phyloP scores from a whole-genome alignment of 139 green algal species.

The Mesotaenium endlicherianum region DNA sequence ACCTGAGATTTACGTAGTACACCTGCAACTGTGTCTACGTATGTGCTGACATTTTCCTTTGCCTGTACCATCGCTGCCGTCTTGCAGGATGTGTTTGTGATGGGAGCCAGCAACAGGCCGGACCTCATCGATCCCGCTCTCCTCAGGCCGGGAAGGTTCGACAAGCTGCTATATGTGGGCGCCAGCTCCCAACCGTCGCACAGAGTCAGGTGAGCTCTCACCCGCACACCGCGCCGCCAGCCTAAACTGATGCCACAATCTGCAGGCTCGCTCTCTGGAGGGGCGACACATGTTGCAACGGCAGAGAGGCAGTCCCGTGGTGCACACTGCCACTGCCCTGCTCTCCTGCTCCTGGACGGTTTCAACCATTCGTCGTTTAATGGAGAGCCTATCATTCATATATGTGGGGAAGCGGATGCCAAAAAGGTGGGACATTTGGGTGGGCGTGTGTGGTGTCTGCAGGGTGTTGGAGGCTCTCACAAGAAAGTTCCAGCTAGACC shows the following conservation, averaged over 20 bases:
- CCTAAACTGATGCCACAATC: no score
- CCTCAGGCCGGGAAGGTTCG: slow-evolving; percentile 82
- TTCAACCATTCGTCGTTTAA: background rate
- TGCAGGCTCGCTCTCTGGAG: no score
- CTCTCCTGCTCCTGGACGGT: background rate
- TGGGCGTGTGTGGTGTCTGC: background rate
- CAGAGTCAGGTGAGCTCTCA: slow-evolving; percentile 10
- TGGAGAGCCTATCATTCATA: no score
- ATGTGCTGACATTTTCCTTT: no score
- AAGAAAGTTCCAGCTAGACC: slow-evolving; percentile 74
- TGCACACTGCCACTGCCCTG: background rate
- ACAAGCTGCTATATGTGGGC: slow-evolving; percentile 91
- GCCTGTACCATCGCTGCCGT: no score
- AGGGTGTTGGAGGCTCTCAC: slow-evolving; percentile 82
- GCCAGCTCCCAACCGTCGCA: background rate
- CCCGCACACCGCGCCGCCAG: background rate
- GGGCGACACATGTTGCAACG: no score
- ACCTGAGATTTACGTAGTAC: no score
- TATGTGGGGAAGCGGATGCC: no score
- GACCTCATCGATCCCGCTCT: slow-evolving; percentile 91
- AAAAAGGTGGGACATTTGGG: no score
- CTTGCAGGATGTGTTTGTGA: slow-evolving; percentile 69
- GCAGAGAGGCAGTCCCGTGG: no score
- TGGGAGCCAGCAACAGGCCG: slow-evolving; percentile 85
- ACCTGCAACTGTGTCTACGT: no score